A percentile compares a stretch with the other conserved stretches of the same genome.
Evolutionary conservation across 371 early-diverging fungal genomes (phyloP).

Genomic region (Coemansia sp.): DNA sequence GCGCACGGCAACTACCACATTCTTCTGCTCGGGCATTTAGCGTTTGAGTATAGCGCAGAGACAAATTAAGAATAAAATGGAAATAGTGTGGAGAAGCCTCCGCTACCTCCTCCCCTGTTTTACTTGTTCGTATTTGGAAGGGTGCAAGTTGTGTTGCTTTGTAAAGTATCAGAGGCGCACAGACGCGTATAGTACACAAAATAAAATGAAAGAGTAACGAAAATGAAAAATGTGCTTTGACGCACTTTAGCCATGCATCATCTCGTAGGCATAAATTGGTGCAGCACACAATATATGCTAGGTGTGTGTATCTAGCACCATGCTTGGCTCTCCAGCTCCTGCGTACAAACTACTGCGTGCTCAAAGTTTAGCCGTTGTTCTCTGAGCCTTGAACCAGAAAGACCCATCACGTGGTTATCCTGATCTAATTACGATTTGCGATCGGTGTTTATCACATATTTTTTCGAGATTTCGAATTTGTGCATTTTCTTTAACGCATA

Average conservation of each 20-base stretch:
- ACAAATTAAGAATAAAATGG: background rate
- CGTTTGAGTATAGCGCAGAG: background rate
- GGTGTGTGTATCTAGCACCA: background rate
- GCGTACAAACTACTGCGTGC: background rate
- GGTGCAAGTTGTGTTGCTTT: too few relatives aligned
- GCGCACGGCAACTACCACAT: constrained; percentile 78
- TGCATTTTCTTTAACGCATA: background rate
- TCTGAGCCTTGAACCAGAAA: background rate
- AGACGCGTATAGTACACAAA: background rate
- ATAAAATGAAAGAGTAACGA: background rate
- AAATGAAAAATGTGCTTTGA: background rate
- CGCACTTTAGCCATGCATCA: background rate
- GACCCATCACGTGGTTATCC: background rate
- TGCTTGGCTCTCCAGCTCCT: background rate
- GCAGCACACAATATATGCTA: constrained; percentile 2
- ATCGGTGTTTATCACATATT: background rate
- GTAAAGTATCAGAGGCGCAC: background rate
- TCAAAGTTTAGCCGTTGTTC: background rate
- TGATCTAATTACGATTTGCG: constrained; percentile 1
- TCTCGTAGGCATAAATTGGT: constrained; percentile 1
- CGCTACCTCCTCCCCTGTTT: background rate
- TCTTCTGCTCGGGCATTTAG: constrained; percentile 46
- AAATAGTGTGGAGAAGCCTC: background rate
- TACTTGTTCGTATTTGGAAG: background rate
- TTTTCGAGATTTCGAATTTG: background rate